These are phyloP conservation scores for Acorus calamus DNA, from an alignment of 106 monocot genomes.

Conservation along the genomic window DNA sequence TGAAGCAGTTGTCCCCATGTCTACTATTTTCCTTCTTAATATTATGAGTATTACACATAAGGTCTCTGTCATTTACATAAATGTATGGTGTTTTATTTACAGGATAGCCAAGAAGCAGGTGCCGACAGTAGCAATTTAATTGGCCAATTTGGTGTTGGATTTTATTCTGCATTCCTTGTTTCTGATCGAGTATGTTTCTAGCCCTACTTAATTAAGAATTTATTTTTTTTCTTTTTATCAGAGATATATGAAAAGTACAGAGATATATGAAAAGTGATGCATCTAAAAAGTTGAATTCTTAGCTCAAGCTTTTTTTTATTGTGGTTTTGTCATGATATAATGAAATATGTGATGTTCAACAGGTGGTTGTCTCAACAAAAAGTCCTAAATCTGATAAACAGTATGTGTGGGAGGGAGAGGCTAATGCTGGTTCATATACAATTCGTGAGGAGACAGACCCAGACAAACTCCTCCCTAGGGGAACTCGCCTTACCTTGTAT, in stretches of 20 bases:
- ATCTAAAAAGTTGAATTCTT: background rate
- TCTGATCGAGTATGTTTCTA: conserved; percentile 53
- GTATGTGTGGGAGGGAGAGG: conserved; percentile 92
- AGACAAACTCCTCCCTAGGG: conserved; percentile 70
- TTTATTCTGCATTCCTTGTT: conserved; percentile 96
- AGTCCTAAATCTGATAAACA: conserved; percentile 94
- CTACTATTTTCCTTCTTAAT: no score
- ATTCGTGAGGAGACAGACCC: conserved; percentile 78
- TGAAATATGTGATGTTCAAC: background rate
- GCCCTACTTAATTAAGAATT: background rate
- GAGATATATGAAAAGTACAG: no score
- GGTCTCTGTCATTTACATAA: background rate
- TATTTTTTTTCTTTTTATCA: background rate
- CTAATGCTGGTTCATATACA: conserved; percentile 74
- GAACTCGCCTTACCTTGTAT: conserved; percentile 80
- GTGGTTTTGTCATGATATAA: background rate
- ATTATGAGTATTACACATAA: no score
- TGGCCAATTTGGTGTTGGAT: conserved; percentile 98
- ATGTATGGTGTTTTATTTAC: background rate
- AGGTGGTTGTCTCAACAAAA: conserved; percentile 92
- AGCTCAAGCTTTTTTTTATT: background rate
- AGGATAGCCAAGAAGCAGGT: conserved; percentile 94
- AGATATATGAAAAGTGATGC: no score
- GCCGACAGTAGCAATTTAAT: conserved; percentile 68
- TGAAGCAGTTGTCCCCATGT: no score